These are phyloP conservation scores for Trichoderma asperelloides DNA, from an alignment of 495 filamentous ascomycete species.

Conservation along the genomic window DNA sequence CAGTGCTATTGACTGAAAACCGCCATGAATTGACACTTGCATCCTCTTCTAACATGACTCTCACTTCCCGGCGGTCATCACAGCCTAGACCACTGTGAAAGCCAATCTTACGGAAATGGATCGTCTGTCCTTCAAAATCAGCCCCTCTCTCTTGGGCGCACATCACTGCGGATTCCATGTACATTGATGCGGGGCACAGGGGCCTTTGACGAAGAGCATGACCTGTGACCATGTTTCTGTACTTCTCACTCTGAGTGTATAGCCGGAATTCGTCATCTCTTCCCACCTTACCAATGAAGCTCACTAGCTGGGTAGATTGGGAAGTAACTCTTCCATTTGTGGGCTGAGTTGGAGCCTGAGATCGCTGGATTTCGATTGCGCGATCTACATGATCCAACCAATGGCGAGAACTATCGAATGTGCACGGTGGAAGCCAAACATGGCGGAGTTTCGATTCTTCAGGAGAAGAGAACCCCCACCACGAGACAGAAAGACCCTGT, in stretches of 20 bases:
- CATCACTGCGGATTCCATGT: constrained; percentile 25
- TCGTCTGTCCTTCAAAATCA: constrained; percentile 8
- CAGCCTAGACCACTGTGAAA: constrained; percentile 18
- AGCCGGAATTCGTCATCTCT: neutral
- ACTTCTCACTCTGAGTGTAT: constrained; percentile 9
- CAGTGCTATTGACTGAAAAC: neutral
- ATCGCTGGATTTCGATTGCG: neutral
- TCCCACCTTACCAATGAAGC: constrained; percentile 8
- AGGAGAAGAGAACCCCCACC: constrained; percentile 16
- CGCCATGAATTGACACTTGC: neutral
- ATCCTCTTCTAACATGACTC: neutral
- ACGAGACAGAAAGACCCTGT: constrained; percentile 14
- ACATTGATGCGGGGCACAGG: constrained; percentile 30
- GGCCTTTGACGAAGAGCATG: constrained; percentile 18
- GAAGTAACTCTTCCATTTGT: neutral
- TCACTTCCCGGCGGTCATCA: constrained; percentile 14
- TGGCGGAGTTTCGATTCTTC: constrained; percentile 17
- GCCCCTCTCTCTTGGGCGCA: constrained; percentile 15
- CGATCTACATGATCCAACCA: constrained; percentile 1
- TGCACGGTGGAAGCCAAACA: constrained; percentile 44
- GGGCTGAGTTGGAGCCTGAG: neutral
- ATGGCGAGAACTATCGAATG: constrained; percentile 33
- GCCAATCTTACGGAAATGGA: constrained; percentile 16
- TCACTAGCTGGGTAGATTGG: neutral
- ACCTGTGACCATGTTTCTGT: constrained; percentile 13